A percentile compares a stretch with the other conserved stretches of the same genome.
These are phyloP conservation scores for Trifolium repens DNA, from an alignment of 306 rosid genomes.

Conservation along the genomic window DNA sequence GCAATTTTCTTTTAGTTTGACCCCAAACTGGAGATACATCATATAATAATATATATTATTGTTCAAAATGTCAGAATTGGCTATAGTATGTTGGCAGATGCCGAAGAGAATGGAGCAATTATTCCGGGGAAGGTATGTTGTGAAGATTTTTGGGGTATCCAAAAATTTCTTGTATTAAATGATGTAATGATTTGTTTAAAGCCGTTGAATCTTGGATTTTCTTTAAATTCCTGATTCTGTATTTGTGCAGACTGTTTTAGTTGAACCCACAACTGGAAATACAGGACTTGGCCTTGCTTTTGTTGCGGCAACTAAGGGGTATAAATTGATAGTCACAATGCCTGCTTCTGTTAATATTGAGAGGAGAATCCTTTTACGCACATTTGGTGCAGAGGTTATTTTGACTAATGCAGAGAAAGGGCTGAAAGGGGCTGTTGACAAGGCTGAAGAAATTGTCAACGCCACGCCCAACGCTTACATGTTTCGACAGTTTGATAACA, in stretches of 20 bases:
- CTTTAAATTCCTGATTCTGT: conserved; percentile 32
- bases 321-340: conserved; percentile 85
- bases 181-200: conserved; percentile 31
- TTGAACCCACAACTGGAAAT: conserved; percentile 97
- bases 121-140: conserved; percentile 74
- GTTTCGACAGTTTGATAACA: conserved; percentile 94
- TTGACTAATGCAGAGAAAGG: conserved; percentile 88
- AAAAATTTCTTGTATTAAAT: conserved; percentile 11
- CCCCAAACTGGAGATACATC: conserved; percentile 17
- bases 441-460: conserved; percentile 80
- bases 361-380: conserved; percentile 87
- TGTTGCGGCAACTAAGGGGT: conserved; percentile 84
- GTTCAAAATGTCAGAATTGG: conserved; percentile 74
- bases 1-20: conserved; percentile 12
- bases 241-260: conserved; percentile 74
- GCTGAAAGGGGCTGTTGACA: conserved; percentile 88
- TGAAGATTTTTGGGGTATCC: conserved; percentile 14
- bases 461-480: conserved; percentile 76
- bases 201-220: conserved; percentile 29
- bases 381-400: conserved; percentile 91
- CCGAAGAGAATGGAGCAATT: conserved; percentile 80
- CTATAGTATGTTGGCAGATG: conserved; percentile 79
- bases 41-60: conserved; percentile 26
- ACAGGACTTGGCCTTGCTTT: conserved; percentile 95
- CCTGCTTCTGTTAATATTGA: conserved; percentile 87